Conservation (phyloP, 306 rosid species). For the Rosa multiflora region DNA sequence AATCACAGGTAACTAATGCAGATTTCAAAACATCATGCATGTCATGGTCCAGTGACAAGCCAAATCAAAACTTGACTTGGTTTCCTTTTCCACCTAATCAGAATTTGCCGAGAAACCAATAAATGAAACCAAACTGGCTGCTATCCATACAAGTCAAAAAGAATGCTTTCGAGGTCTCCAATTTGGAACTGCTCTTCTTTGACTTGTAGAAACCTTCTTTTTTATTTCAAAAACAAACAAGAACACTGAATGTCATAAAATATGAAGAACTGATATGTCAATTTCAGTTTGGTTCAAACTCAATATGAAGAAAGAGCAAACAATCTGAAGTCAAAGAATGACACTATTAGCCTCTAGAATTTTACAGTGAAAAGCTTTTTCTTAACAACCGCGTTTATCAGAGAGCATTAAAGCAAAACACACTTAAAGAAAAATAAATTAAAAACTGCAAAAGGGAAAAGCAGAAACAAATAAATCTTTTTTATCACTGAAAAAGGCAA, state of each 20-base stretch:
- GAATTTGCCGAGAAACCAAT: neutral
- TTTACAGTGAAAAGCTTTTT: neutral
- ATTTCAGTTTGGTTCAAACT: constrained; percentile 3
- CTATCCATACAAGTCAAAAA: neutral
- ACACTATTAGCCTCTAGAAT: neutral
- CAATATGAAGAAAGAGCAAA: neutral
- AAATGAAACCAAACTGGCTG: neutral
- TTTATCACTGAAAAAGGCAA: neutral
- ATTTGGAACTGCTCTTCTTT: neutral
- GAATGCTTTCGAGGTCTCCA: constrained; percentile 7
- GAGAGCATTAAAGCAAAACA: neutral
- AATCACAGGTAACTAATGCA: neutral
- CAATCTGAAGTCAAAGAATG: neutral
- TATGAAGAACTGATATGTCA: neutral
- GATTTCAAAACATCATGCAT: neutral
- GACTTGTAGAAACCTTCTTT: no score
- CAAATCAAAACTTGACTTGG: constrained; percentile 1
- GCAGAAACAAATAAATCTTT: neutral
- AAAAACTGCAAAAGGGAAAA: neutral
- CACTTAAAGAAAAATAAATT: neutral
- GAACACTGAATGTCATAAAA: neutral
- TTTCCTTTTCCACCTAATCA: neutral
- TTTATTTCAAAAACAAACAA: neutral
- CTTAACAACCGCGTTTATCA: neutral
- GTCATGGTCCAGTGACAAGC: neutral